Base-by-base conservation (phyloP, 2,329 filamentous ascomycete genomes). In the Pestalotiopsis fici region DNA sequence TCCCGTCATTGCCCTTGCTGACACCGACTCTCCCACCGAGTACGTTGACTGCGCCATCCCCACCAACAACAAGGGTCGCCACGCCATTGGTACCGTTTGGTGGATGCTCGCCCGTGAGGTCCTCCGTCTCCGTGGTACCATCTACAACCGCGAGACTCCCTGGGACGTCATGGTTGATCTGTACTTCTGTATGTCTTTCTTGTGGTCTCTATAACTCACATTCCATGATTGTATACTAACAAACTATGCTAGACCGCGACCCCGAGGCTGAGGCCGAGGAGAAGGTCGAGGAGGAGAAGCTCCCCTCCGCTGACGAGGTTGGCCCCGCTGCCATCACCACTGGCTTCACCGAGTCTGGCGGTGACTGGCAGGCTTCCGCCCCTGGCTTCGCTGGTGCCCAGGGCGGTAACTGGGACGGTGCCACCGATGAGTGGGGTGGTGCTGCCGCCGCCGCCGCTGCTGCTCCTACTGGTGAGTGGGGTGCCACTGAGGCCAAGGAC, bases 31-130 rank as follows among this genome's bases (percentile, higher is more conserved):
- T 71, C 96, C 96, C 80, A 98, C 96, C 85, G 95, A 99, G 87
- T 99, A 95, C 88, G 96, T 99, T 83, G 96, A 99, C 82, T 94
- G 98, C 85, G 96, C 96, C 85, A 99, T 99, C 86, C 96, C 96
- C 80, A 98, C 96, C 88, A 99, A 99, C 94, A 99, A 99, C 94
- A 99, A 99, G 93, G 95, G 95, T 89, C 95, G 96, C 83, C 95
- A 98, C 88, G 91, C 97, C 83, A 99, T 99, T 79, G 96, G 96
- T 88, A 90, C 96, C 79, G 84, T 99, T 87, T 99, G 96, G 96
- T 99, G 96, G 96, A 92, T 99, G 91, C 90, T 99, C 77, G 95
- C 96, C 83, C 96, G 96, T 90, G 96, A 99, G 91, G 95, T 99
- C 83, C 95, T 99, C 84, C 94, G 97, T 82, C 94, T 99, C 80